Conservation (phyloP, 106 monocot genomes). For the Dactylorhiza incarnata region DNA sequence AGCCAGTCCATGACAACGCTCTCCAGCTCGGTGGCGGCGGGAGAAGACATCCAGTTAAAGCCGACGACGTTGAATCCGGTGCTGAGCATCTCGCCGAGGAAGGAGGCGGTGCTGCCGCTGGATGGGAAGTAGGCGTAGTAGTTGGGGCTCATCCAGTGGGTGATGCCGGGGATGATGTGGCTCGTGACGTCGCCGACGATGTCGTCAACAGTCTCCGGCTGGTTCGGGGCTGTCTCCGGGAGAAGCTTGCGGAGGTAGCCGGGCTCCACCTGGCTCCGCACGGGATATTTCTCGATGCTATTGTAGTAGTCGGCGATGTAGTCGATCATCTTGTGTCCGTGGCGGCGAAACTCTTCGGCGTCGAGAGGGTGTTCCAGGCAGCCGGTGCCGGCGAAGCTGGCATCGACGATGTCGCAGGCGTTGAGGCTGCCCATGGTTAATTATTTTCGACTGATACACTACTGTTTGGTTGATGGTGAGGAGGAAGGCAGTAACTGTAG, state of each 20-base stretch:
- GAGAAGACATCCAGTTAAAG: constrained; percentile 18
- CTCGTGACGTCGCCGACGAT: constrained; percentile 7
- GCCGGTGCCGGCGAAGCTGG: background rate
- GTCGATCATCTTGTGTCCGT: constrained; percentile 16
- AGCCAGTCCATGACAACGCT: constrained; percentile 16
- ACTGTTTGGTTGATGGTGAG: too few species aligned
- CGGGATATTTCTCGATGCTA: constrained; percentile 8
- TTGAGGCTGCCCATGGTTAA: constrained; percentile 8
- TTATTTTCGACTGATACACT: too few species aligned
- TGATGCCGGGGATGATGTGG: constrained; percentile 13
- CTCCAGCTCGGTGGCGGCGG: constrained; percentile 16
- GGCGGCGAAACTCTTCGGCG: constrained; percentile 13
- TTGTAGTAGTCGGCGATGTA: constrained; percentile 23
- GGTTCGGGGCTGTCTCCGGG: constrained; percentile 12
- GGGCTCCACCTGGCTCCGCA: constrained; percentile 19
- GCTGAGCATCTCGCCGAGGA: constrained; percentile 21
- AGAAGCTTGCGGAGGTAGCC: constrained; percentile 14
- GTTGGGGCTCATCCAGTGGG: constrained; percentile 21
- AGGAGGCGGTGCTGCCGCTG: constrained; percentile 19
- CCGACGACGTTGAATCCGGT: constrained; percentile 16
- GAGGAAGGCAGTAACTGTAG: too few species aligned
- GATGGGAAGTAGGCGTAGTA: constrained; percentile 20
- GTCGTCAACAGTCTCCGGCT: constrained; percentile 1
- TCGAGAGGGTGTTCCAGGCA: constrained; percentile 14
- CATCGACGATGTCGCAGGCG: background rate